A percentile compares a stretch with the other conserved stretches of the same genome.
Conservation (phyloP, 169 alveolate genomes). For the Perkinsus chesapeaki region DNA sequence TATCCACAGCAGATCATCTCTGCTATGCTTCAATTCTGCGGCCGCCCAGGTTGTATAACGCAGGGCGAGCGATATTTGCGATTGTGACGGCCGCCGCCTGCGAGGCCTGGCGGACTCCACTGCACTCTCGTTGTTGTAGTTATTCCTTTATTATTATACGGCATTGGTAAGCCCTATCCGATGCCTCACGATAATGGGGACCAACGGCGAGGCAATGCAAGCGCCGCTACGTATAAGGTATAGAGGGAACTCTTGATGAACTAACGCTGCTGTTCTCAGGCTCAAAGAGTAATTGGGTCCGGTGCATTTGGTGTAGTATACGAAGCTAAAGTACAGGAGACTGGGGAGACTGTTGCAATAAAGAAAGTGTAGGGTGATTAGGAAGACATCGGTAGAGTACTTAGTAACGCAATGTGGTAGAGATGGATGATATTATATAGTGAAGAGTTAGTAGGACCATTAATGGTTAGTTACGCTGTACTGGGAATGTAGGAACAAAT, state of each 20-base stretch:
- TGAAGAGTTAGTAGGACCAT: too few species aligned
- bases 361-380: slow-evolving; percentile 88
- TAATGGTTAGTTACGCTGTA: too few species aligned
- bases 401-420: too few species aligned
- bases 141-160: too few species aligned
- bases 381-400: too few species aligned
- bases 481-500: too few species aligned
- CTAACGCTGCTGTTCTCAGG: background rate
- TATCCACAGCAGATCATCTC: too few species aligned
- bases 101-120: too few species aligned
- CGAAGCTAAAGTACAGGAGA: slow-evolving; percentile 76
- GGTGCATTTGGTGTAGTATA: slow-evolving; percentile 95
- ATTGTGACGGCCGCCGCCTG: background rate
- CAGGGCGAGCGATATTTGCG: background rate
- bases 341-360: slow-evolving; percentile 88
- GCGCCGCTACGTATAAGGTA: background rate
- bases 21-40: too few species aligned
- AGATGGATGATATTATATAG: too few species aligned
- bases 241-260: background rate
- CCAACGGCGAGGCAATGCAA: background rate
- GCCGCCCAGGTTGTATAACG: background rate
- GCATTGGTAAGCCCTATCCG: background rate
- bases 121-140: too few species aligned
- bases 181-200: background rate
- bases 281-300: slow-evolving; percentile 60